Conservation (phyloP, 1,284 basidiomycete species). For the Pisolithus thermaeus region DNA sequence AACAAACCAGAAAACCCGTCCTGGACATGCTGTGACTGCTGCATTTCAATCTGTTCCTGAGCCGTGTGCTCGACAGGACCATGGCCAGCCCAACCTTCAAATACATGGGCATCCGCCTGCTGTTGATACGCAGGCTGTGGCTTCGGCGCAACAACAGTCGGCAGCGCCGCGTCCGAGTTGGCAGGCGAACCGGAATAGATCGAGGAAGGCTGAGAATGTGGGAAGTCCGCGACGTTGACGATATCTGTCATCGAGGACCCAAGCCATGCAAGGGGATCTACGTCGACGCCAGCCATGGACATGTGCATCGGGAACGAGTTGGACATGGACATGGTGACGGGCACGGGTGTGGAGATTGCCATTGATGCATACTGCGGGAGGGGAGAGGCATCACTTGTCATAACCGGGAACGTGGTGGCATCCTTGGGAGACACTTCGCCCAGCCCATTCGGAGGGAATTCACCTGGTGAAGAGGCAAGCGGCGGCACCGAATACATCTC, state of each 20-base stretch:
- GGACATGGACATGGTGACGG: too few species aligned
- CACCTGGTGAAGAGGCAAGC: conserved; percentile 13
- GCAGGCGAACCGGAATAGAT: conserved; percentile 43
- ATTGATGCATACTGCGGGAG: neutral
- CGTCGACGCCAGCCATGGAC: neutral
- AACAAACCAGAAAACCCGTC: too few species aligned
- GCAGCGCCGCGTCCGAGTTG: conserved; percentile 34
- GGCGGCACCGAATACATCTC: conserved; percentile 23
- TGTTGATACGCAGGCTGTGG: conserved; percentile 16
- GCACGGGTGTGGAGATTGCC: too few species aligned
- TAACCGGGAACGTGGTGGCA: conserved; percentile 7
- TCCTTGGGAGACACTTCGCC: conserved; percentile 23
- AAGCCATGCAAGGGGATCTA: conserved; percentile 8
- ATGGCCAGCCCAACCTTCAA: too few species aligned
- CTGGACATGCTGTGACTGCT: too few species aligned
- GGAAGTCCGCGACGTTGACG: conserved; percentile 9
- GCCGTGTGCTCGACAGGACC: too few species aligned
- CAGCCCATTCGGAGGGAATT: conserved; percentile 23
- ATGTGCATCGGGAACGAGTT: neutral
- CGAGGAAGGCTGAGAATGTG: conserved; percentile 35
- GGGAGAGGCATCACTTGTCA: neutral
- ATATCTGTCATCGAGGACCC: neutral
- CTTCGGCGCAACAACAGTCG: conserved; percentile 26
- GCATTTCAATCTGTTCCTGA: too few species aligned
- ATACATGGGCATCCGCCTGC: too few species aligned